Base-by-base conservation (phyloP, 441 rosid genomes). In the Capsella rubella region DNA sequence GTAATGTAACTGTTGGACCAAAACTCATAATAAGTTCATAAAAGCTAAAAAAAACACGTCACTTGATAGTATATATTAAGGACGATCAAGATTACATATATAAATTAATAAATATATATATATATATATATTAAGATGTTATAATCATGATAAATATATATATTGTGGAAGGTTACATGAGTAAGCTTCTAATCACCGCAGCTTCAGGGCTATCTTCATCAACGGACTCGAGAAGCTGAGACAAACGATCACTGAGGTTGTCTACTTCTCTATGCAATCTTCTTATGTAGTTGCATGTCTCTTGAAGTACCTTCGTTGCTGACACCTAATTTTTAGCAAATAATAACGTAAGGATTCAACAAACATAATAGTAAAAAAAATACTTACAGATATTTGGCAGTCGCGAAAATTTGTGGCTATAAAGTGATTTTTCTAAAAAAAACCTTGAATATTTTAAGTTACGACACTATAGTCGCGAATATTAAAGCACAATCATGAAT, bases 121-220 rank as follows among this genome's bases (percentile, higher is more conserved):
- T 18, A 18, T 18, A 18, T 18, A 21, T 21, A 62, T 45, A 64
- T 57, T 35, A 16, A 12, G 4, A 58, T 25, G 56, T 53, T 43
- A 25, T 31, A 42, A 27, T 40, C 34, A 68, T 53, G 18, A 47
- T 6, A 34, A 34, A 43, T 51, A 46, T 21, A 21, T 18, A 42
- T 52, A 63, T 46, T 54, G 28, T 42, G 16, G 70, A 55, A 27
- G 52, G 77, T 84, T 79, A 86, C 90, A 78, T 80, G 28, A 92
- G 88, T 75, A 90, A 82, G 50, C 80, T 87, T 71, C 97, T 79
- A 73, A 92, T 90, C 10, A 92, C 73, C 3, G 86, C 85, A 76
- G 97, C 96, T 79, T 92, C 93, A 32, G 86, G 92, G 56, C 80
- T 81, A 82, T 92, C 96, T 47, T 83, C 81, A 79, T 93, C 96